Conservation (phyloP, 805 yeast genomes). For the Spathaspora arborariae region DNA sequence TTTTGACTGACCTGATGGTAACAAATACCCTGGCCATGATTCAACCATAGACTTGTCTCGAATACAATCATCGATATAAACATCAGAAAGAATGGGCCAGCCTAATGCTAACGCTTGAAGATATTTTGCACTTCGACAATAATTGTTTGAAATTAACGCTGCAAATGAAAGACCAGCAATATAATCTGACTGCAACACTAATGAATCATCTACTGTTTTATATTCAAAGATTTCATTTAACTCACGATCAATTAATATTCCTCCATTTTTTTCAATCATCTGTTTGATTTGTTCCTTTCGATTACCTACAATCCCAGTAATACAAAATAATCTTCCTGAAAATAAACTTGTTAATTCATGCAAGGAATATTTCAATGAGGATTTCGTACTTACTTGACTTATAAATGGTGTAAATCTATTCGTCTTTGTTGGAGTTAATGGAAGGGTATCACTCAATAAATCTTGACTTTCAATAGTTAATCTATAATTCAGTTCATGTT, state of each 20-base stretch:
- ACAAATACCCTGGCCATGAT: constrained; percentile 50
- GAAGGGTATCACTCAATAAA: constrained; percentile 12
- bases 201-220: constrained; percentile 3
- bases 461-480: constrained; percentile 17
- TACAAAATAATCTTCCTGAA: constrained; percentile 27
- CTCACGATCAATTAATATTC: constrained; percentile 34
- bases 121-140: constrained; percentile 68
- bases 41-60: constrained; percentile 9
- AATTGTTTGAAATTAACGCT: constrained; percentile 58
- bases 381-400: neutral
- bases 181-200: constrained; percentile 10
- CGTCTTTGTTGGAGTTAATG: constrained; percentile 5
- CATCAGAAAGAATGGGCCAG: constrained; percentile 76
- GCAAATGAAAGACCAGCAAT: constrained; percentile 44
- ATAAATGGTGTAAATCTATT: neutral
- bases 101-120: constrained; percentile 74
- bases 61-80: constrained; percentile 52
- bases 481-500: constrained; percentile 31
- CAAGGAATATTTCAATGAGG: neutral
- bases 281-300: constrained; percentile 30
- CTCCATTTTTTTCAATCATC: constrained; percentile 41
- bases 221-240: constrained; percentile 26
- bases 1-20: constrained; percentile 71
- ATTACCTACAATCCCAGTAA: constrained; percentile 33
- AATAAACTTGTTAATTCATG: constrained; percentile 10